Evolutionary conservation across 2,329 filamentous ascomycete species (phyloP).

Genomic region (Aspergillus sp.): DNA sequence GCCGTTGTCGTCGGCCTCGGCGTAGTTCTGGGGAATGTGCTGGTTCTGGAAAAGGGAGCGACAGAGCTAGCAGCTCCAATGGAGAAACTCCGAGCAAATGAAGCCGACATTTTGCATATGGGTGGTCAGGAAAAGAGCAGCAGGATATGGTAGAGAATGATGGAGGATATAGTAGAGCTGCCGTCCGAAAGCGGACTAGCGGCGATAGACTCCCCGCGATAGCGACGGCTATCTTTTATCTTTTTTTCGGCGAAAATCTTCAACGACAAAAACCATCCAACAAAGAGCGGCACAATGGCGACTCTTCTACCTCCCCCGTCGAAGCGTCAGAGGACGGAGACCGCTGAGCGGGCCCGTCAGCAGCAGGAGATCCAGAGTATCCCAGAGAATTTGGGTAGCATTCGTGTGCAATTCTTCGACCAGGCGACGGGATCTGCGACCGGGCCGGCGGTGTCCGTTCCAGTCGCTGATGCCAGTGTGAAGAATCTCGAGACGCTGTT

Average conservation of each 20-base stretch:
- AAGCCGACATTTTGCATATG: neutral
- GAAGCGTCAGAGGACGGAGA: conserved; percentile 80
- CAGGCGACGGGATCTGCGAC: conserved; percentile 69
- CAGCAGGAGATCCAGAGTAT: conserved; percentile 74
- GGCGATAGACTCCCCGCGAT: conserved; percentile 19
- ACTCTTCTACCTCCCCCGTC: conserved; percentile 81
- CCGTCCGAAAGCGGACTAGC: conserved; percentile 25
- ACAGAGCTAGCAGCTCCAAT: conserved; percentile 20
- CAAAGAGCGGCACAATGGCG: conserved; percentile 61
- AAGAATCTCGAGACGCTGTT: conserved; percentile 86
- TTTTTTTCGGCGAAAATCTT: conserved; percentile 20
- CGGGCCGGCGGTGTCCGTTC: conserved; percentile 72
- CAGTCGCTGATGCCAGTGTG: conserved; percentile 80
- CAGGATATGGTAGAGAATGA: conserved; percentile 10
- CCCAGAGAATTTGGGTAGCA: conserved; percentile 69
- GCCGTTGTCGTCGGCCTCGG: conserved; percentile 54
- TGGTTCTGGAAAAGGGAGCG: conserved; percentile 32
- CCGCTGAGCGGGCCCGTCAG: conserved; percentile 67
- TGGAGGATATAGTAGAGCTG: conserved; percentile 12
- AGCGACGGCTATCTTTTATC: conserved; percentile 17
- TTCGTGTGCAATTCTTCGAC: conserved; percentile 87
- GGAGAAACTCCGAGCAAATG: conserved; percentile 14
- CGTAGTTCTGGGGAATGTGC: conserved; percentile 55
- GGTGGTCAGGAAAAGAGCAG: too few relatives aligned
- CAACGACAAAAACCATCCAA: conserved; percentile 5